Conservation (phyloP, 1,284 basidiomycete genomes). For the Gymnopus androsaceus region DNA sequence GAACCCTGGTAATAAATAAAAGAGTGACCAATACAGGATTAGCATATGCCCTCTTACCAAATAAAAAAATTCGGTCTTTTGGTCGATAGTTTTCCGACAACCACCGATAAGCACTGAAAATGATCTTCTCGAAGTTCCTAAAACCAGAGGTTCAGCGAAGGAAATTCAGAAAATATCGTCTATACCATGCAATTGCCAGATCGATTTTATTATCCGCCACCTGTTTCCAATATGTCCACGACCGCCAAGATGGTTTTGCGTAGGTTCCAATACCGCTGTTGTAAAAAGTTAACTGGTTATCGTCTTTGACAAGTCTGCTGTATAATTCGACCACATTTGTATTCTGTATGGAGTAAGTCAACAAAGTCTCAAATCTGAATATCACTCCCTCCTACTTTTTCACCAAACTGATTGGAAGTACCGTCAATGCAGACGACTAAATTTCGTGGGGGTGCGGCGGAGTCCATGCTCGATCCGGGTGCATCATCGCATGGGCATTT, state of each 20-base stretch:
- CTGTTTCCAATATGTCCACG: constrained; percentile 23
- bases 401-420: constrained; percentile 34
- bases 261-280: constrained; percentile 39
- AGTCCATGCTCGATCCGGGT: too few relatives aligned
- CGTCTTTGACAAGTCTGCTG: constrained; percentile 27
- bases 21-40: not conserved
- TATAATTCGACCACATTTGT: constrained; percentile 40
- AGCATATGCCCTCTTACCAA: not conserved
- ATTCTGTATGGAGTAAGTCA: constrained; percentile 25
- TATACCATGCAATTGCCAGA: constrained; percentile 31
- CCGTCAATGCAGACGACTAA: constrained; percentile 36
- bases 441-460: too few relatives aligned
- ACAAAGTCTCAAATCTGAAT: not conserved
- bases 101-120: constrained; percentile 41
- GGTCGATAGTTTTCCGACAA: constrained; percentile 35
- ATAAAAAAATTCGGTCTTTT: not conserved
- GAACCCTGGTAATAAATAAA: constrained; percentile 36
- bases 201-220: constrained; percentile 23
- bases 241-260: constrained; percentile 27
- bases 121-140: constrained; percentile 34
- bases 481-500: too few relatives aligned
- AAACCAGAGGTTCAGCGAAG: not conserved
- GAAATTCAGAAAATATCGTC: not conserved
- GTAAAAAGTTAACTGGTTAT: too few relatives aligned
- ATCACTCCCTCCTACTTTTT: constrained; percentile 18